phyloP scores from a whole-genome alignment of 192 early-diverging fungal species.

The Linnemannia hyalina region DNA sequence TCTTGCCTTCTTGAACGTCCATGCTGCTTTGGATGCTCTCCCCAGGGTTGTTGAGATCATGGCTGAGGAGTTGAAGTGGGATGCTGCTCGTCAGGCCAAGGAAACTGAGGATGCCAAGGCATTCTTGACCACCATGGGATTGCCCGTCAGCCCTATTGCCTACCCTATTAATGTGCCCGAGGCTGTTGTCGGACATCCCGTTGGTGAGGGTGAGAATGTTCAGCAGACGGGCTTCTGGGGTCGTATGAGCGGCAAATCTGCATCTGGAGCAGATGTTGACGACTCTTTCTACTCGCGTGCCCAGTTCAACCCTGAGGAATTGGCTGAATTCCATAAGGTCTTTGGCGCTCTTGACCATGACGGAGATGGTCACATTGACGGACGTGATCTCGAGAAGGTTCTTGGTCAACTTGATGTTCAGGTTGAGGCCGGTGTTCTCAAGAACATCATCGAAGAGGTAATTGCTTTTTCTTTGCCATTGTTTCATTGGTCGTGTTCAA shows the following conservation, averaged over 20 bases:
- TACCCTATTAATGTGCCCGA: slow-evolving; percentile 59
- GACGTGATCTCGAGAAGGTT: slow-evolving; percentile 64
- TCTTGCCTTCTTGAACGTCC: slow-evolving; percentile 94
- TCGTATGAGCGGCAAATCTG: slow-evolving; percentile 28
- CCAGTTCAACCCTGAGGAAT: slow-evolving; percentile 74
- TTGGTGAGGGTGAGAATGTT: neutral
- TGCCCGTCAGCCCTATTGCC: slow-evolving; percentile 62
- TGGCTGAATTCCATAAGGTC: slow-evolving; percentile 67
- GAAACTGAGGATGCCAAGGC: slow-evolving; percentile 79
- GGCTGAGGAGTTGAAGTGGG: slow-evolving; percentile 90
- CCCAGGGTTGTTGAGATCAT: slow-evolving; percentile 93
- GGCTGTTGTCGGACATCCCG: slow-evolving; percentile 18
- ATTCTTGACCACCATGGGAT: slow-evolving; percentile 95
- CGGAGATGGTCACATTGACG: slow-evolving; percentile 70
- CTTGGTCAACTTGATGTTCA: slow-evolving; percentile 67
- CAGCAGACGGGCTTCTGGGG: slow-evolving; percentile 46
- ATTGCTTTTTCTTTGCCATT: neutral
- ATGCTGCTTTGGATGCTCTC: slow-evolving; percentile 88
- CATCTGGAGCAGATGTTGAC: slow-evolving; percentile 43
- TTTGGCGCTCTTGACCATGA: slow-evolving; percentile 68
- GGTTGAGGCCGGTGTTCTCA: slow-evolving; percentile 63
- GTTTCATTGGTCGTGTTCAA: neutral
- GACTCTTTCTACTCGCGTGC: slow-evolving; percentile 62
- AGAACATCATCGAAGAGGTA: slow-evolving; percentile 63
- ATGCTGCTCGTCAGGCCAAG: slow-evolving; percentile 68